phyloP scores from a whole-genome alignment of 2,329 filamentous ascomycete species.

The Calonectria pseudoreteaudii region DNA sequence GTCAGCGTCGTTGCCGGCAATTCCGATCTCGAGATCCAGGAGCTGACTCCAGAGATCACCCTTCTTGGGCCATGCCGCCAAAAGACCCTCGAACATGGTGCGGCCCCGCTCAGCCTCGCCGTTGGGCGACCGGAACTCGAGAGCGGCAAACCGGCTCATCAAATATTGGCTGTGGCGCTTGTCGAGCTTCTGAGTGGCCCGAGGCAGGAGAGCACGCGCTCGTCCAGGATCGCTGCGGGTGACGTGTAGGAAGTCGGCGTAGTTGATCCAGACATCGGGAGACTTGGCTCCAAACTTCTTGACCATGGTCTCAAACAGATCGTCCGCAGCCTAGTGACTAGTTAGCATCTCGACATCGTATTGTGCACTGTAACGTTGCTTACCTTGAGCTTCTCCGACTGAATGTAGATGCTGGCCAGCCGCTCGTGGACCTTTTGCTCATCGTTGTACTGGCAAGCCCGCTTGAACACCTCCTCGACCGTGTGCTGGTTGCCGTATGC shows the following conservation, averaged over 20 bases:
- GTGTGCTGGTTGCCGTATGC: slow-evolving; percentile 87
- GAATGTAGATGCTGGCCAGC: slow-evolving; percentile 93
- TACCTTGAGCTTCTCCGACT: slow-evolving; percentile 87
- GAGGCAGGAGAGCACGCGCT: slow-evolving; percentile 81
- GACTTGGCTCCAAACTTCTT: slow-evolving; percentile 90
- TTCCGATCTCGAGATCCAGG: slow-evolving; percentile 82
- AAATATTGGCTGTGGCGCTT: slow-evolving; percentile 73
- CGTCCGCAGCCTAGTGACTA: slow-evolving; percentile 81
- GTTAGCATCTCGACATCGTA: slow-evolving; percentile 41
- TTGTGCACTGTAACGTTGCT: slow-evolving; percentile 45
- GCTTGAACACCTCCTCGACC: slow-evolving; percentile 88
- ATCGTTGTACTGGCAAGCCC: slow-evolving; percentile 94
- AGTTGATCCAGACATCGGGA: slow-evolving; percentile 90
- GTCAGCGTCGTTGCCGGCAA: slow-evolving; percentile 65
- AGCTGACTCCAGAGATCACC: slow-evolving; percentile 94
- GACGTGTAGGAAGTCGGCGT: slow-evolving; percentile 91
- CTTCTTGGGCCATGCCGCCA: slow-evolving; percentile 88
- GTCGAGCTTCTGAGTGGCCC: slow-evolving; percentile 87
- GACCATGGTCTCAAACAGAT: slow-evolving; percentile 85
- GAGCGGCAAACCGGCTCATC: slow-evolving; percentile 87
- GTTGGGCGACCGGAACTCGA: slow-evolving; percentile 88
- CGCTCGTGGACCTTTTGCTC: slow-evolving; percentile 89
- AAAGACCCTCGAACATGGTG: slow-evolving; percentile 91
- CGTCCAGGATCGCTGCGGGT: slow-evolving; percentile 77
- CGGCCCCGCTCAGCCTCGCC: slow-evolving; percentile 92